A percentile compares a stretch with the other conserved stretches of the same genome.
Evolutionary conservation across 2,329 filamentous ascomycete species (phyloP).

Genomic region (Pseudogymnoascus sp.): DNA sequence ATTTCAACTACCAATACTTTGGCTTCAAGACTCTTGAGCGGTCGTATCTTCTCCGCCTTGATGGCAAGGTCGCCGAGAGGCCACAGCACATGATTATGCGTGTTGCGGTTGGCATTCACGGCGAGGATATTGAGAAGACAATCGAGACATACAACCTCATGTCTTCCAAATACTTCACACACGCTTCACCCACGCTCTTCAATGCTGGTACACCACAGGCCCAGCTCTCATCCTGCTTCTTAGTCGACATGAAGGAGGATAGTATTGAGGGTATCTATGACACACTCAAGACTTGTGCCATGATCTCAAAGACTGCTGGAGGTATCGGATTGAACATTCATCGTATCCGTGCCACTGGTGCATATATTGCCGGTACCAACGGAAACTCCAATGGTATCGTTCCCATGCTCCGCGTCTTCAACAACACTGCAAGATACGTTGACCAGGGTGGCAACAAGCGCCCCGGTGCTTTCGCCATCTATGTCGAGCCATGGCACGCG

Average conservation of each 20-base stretch:
- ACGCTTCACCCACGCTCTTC: constrained; percentile 96
- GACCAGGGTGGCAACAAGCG: constrained; percentile 99
- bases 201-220: constrained; percentile 92
- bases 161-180: constrained; percentile 98
- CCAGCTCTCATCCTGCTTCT: constrained; percentile 95
- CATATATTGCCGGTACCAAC: constrained; percentile 97
- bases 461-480: constrained; percentile 96
- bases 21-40: constrained; percentile 99
- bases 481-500: constrained; percentile 97
- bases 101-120: constrained; percentile 94
- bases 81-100: constrained; percentile 99
- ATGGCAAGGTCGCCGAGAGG: constrained; percentile 92
- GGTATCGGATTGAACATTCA: constrained; percentile 96
- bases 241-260: constrained; percentile 99
- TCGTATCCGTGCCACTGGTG: constrained; percentile 92
- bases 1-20: constrained; percentile 99
- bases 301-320: constrained; percentile 99
- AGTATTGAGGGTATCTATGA: constrained; percentile 99
- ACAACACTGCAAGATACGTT: constrained; percentile 98
- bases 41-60: constrained; percentile 90
- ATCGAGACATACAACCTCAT: constrained; percentile 98
- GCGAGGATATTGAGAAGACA: constrained; percentile 86
- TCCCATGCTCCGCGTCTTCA: constrained; percentile 97
- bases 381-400: constrained; percentile 96
- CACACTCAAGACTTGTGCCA: constrained; percentile 96